Base-by-base conservation (phyloP, 768 basidiomycete species). In the Sarcodon sp. region DNA sequence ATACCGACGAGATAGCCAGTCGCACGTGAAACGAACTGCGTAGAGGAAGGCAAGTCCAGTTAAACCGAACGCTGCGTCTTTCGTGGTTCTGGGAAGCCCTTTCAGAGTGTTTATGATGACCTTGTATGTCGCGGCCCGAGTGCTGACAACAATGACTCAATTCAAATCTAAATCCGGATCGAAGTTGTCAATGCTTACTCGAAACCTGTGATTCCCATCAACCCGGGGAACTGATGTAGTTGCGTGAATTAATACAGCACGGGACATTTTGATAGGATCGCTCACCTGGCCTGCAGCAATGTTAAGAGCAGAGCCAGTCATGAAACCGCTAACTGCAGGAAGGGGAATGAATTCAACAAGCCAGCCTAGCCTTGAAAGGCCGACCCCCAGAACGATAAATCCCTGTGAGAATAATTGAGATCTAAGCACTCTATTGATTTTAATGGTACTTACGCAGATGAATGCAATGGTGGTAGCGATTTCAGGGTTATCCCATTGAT, bases 231-330 rank as follows among this genome's bases (percentile, higher is more conserved):
- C 39, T 41, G 27, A 41, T 16, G 5, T 13, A 41, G 2, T 27
- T 27, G 39, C 15, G 39, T 15, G 39, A 16, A 13, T 16, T 7
- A 27, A 41, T 41, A 41, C 8, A 15, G 39, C 27, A 27, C 15
- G n/a, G 11, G 39, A 27, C 8, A 6, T 38, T 9, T 7, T 15
- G 39, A 41, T 9, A 13, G 11, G 39, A 13, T 18, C 16, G 39
- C 39, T 15, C 7, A 41, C 39, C 66, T 99, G 94, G 33, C 89
- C 80, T 13, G 80, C 72, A 12, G 80, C 83, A 56, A 98, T 98
- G 61, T 71, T 92, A 66, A 97, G 79, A 34, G 94, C 94, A n/a
- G 87, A 92, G 15, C 94, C 94, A 0, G 94, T 98, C 92, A 99
- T 96, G 68, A 94, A 88, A 15, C 84, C 85, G 55, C 81, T 84